phyloP scores from a whole-genome alignment of 1,139 yeast species.

The Nematodospora anomalae region DNA sequence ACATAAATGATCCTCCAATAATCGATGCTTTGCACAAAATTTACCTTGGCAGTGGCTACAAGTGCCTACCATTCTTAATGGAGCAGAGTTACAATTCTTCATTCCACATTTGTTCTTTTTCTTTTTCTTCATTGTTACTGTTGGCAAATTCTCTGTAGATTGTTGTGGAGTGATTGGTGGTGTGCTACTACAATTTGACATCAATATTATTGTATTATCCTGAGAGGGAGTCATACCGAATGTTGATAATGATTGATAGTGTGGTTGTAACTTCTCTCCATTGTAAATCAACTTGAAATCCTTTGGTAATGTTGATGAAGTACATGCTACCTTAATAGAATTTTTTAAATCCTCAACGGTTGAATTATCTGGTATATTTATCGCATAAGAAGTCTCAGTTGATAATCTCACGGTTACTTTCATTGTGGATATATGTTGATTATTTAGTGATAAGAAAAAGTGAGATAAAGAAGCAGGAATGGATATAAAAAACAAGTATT shows the following conservation, averaged over 20 bases:
- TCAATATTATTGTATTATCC: constrained; percentile 37
- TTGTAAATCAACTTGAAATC: constrained; percentile 52
- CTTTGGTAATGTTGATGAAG: constrained; percentile 35
- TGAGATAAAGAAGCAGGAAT: too few relatives aligned
- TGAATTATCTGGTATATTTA: constrained; percentile 50
- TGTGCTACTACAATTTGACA: constrained; percentile 36
- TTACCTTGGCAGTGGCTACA: constrained; percentile 85
- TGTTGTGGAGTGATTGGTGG: constrained; percentile 20
- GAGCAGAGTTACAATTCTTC: constrained; percentile 60
- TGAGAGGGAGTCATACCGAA: constrained; percentile 22
- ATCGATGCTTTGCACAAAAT: constrained; percentile 84
- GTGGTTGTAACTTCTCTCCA: constrained; percentile 49
- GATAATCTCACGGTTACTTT: constrained; percentile 44
- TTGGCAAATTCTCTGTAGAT: constrained; percentile 11
- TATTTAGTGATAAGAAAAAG: neutral
- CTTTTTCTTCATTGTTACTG: constrained; percentile 29
- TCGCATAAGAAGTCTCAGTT: constrained; percentile 40
- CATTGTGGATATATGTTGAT: constrained; percentile 31
- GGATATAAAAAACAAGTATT: neutral
- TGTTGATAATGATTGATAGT: constrained; percentile 23
- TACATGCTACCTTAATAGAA: constrained; percentile 44
- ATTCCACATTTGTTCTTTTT: constrained; percentile 67
- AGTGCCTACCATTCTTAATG: constrained; percentile 84
- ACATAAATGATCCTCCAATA: constrained; percentile 83
- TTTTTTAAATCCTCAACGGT: constrained; percentile 50